Percentiles rank a stretch among this genome's conserved stretches.
Evolutionary conservation across 306 rosid genomes (phyloP).

Genomic region (Citrullus amarus): DNA sequence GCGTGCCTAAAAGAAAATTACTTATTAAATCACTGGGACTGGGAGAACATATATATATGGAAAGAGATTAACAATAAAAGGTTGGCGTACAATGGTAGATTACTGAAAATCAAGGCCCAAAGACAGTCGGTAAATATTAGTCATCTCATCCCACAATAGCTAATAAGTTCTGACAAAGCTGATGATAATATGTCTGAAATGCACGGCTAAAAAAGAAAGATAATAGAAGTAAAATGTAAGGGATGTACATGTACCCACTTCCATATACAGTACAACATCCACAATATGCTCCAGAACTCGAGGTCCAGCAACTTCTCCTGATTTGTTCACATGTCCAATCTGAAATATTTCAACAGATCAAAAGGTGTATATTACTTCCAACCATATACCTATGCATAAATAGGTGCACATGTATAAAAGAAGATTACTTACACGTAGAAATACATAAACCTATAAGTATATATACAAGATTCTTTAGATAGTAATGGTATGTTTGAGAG

Average conservation of each 20-base stretch:
- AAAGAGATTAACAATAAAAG: neutral
- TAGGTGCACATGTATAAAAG: neutral
- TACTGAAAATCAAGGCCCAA: neutral
- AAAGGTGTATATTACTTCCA: neutral
- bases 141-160: neutral
- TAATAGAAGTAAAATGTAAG: slow-evolving; percentile 16
- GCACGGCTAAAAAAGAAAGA: neutral
- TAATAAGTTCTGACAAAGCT: neutral
- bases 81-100: neutral
- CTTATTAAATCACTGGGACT: neutral
- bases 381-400: neutral
- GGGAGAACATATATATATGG: neutral
- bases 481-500: neutral
- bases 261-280: slow-evolving; percentile 83
- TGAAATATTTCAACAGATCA: slow-evolving; percentile 15
- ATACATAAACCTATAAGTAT: neutral
- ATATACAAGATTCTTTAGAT: neutral
- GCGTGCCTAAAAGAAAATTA: neutral
- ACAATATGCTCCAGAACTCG: slow-evolving; percentile 90
- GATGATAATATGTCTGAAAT: neutral
- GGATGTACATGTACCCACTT: slow-evolving; percentile 52
- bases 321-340: slow-evolving; percentile 87
- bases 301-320: slow-evolving; percentile 96
- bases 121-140: neutral
- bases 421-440: neutral